Evolutionary conservation across 2,329 filamentous ascomycete genomes (phyloP).

Genomic region (Falciphora oryzae): DNA sequence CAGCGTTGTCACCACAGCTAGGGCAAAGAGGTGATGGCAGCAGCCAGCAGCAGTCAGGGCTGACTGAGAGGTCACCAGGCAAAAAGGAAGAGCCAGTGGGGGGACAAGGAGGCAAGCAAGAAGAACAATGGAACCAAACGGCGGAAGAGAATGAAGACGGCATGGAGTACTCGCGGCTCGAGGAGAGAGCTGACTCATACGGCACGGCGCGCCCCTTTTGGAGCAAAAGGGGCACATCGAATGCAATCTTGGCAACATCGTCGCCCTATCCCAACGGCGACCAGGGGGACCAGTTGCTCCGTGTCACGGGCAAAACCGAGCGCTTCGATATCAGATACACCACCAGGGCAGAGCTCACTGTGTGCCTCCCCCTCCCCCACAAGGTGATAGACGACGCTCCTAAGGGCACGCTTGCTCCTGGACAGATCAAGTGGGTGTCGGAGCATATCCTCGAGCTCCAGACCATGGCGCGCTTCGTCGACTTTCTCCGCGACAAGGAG

Average conservation of each 20-base stretch:
- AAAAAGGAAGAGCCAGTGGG: too few relatives aligned
- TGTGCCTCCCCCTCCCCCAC: not conserved
- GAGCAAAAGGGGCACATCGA: not conserved
- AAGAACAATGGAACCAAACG: too few relatives aligned
- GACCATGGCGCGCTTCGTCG: not conserved
- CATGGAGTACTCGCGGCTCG: not conserved
- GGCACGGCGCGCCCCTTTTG: not conserved
- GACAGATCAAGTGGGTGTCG: not conserved
- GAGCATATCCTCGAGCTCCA: not conserved
- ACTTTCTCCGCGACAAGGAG: not conserved
- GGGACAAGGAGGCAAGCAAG: too few relatives aligned
- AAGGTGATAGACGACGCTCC: not conserved
- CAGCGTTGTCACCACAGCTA: too few relatives aligned
- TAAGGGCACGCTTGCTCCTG: too few relatives aligned
- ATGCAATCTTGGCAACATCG: not conserved
- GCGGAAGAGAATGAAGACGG: not conserved
- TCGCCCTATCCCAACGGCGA: not conserved
- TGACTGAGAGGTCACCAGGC: too few relatives aligned
- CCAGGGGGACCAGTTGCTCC: not conserved
- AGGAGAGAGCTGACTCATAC: not conserved
- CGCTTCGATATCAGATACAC: not conserved
- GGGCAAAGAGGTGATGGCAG: too few relatives aligned
- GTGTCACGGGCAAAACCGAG: not conserved
- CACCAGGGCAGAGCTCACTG: not conserved
- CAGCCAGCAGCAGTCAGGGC: too few relatives aligned